Percentiles rank a stretch among this genome's conserved stretches.
Conservation (phyloP, 257 asterid species). For the Salvia rosmarinus region DNA sequence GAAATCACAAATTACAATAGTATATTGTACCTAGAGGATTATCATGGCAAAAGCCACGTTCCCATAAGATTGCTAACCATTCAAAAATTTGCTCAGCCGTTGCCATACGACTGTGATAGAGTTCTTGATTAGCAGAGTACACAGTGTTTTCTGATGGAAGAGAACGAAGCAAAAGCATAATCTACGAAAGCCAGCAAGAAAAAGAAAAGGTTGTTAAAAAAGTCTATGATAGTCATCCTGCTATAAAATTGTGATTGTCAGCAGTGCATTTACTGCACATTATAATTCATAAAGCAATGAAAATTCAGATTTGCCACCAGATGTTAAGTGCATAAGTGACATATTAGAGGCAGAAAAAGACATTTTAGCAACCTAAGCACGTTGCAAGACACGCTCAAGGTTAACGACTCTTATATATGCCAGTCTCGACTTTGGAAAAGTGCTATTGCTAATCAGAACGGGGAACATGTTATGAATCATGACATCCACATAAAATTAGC, state of each 20-base stretch:
- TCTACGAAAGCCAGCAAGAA: constrained; percentile 48
- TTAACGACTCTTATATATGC: constrained; percentile 17
- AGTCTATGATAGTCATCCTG: constrained; percentile 21
- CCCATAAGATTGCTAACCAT: constrained; percentile 89
- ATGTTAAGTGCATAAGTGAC: constrained; percentile 9
- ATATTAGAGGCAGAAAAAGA: constrained; percentile 9
- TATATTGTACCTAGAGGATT: constrained; percentile 78
- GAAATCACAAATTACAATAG: constrained; percentile 9
- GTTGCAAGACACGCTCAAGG: not conserved
- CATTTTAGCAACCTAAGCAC: constrained; percentile 13
- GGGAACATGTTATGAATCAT: constrained; percentile 1
- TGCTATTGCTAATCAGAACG: constrained; percentile 11
- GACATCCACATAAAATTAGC: constrained; percentile 19
- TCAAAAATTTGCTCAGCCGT: constrained; percentile 60
- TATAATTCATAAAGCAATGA: constrained; percentile 8
- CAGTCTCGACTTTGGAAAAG: not conserved
- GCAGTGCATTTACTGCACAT: constrained; percentile 16
- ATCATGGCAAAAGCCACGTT: constrained; percentile 90
- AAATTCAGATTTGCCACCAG: constrained; percentile 9
- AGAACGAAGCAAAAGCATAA: constrained; percentile 70
- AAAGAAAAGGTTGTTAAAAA: constrained; percentile 24
- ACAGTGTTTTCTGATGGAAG: constrained; percentile 45
- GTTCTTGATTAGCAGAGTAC: constrained; percentile 44
- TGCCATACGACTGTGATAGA: constrained; percentile 52
- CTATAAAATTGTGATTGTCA: constrained; percentile 23